Evolutionary conservation across 208 protist species (phyloP), one percentile per base, ranked within the genome.

Genomic region (Trypanosoma platydactyli): DNA sequence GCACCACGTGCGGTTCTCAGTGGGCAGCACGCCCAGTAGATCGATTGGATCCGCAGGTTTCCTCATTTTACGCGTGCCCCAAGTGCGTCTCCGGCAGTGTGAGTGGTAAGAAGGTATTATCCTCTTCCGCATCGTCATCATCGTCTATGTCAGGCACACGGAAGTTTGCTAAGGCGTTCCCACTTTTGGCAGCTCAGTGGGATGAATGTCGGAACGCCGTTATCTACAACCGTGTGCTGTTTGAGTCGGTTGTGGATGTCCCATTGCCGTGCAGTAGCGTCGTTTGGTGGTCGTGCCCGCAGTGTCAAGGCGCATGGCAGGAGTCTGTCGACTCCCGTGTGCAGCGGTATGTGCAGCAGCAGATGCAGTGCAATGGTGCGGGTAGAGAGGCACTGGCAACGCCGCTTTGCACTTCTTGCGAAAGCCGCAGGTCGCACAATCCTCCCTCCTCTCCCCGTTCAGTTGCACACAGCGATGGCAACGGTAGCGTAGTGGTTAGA

Each of bases 271-370:
- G 79, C 0, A 46, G 70, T 7, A 44, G 68, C 29, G 48, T 66
- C 20, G 81, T 81, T 42, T 93, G 87, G 84, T 93, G 83, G 81
- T 53, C 27, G 11, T 93, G 87, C 33, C 63, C 83, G 13, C 73
- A 86, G 12, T 93, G 87, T 64, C 22, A 41, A 7, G 63, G 57
- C 3, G 22, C 83, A n/a, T 93, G 87, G 84, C 55, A 64, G n/a
- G 83, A 93, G 70, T 53, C 76, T 0, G 77, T 90, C 18, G 56
- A 71, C 7, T 78, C 71, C n/a, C 80, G 87, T 35, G 73, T 93
- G 3, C 56, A 73, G 7, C 80, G 81, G 9, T 77, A 52, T 20
- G 44, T 48, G 22, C 44, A 61, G 44, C 38, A 65, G 41, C 7
- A 30, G 45, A 0, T 52, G 27, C 33, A 51, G n/a, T 9, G 49